A percentile compares a stretch with the other conserved stretches of the same genome.
phyloP scores from a whole-genome alignment of 2,329 filamentous ascomycete genomes.

The Capronia americana region DNA sequence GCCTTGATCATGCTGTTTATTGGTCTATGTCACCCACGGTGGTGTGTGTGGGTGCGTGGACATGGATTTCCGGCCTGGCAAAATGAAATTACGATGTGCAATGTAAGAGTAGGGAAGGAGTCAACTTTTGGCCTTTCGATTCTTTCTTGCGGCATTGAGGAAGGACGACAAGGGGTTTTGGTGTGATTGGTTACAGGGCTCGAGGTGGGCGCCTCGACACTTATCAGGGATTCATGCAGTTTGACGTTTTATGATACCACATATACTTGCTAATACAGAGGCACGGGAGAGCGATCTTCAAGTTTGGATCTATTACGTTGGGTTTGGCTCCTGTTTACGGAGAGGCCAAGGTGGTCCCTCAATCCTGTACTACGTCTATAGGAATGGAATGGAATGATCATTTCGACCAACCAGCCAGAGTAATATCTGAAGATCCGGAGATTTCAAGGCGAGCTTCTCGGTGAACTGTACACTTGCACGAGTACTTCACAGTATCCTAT shows the following conservation, averaged over 20 bases:
- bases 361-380: not conserved
- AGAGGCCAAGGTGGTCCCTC: not conserved
- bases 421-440: not conserved
- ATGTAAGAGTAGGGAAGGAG: not conserved
- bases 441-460: not conserved
- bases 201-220: not conserved
- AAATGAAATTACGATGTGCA: not conserved
- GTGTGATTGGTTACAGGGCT: not conserved
- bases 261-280: constrained; percentile 1
- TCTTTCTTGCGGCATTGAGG: not conserved
- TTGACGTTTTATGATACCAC: constrained; percentile 2
- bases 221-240: not conserved
- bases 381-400: not conserved
- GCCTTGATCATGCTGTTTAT: not conserved
- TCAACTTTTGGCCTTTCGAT: not conserved
- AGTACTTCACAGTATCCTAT: no score
- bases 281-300: not conserved
- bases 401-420: not conserved
- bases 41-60: not conserved
- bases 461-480: no score
- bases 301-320: not conserved
- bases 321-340: not conserved
- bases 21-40: not conserved
- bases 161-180: not conserved
- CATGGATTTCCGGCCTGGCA: not conserved